These are phyloP conservation scores for Angophora floribunda DNA, from an alignment of 345 rosid genomes.

Conservation along the genomic window DNA sequence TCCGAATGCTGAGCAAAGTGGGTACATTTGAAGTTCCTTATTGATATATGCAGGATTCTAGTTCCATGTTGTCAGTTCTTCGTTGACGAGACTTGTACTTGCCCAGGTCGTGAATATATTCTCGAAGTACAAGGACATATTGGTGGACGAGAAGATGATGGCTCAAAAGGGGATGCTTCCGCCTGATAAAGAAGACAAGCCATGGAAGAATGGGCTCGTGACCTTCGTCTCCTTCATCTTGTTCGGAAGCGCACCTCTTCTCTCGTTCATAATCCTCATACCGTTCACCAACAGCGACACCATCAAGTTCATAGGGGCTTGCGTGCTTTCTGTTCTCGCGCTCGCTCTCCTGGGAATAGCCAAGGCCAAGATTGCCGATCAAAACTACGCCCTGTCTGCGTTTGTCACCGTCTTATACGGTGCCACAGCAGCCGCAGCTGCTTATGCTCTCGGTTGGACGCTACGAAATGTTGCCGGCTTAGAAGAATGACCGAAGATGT, in stretches of 20 bases:
- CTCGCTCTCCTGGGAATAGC: slow-evolving; percentile 26
- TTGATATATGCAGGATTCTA: background rate
- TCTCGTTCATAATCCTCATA: slow-evolving; percentile 28
- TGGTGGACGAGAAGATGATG: slow-evolving; percentile 26
- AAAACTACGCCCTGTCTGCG: slow-evolving; percentile 6
- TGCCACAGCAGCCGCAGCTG: slow-evolving; percentile 22
- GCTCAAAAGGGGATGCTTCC: slow-evolving; percentile 8
- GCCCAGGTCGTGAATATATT: slow-evolving; percentile 21
- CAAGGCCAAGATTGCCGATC: slow-evolving; percentile 24
- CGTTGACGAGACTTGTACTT: background rate
- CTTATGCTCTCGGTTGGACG: slow-evolving; percentile 22
- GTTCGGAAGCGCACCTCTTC: slow-evolving; percentile 32
- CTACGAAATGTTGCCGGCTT: slow-evolving; percentile 13
- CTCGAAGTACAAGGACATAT: slow-evolving; percentile 17
- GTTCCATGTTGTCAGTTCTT: background rate
- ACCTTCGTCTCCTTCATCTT: slow-evolving; percentile 15
- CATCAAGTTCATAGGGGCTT: slow-evolving; percentile 21
- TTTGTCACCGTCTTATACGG: slow-evolving; percentile 11
- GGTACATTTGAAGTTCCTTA: background rate
- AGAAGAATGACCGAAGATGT: background rate
- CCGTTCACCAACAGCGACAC: slow-evolving; percentile 19
- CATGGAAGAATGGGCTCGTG: slow-evolving; percentile 28
- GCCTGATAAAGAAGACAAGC: slow-evolving; percentile 6
- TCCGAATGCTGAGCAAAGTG: too few relatives aligned
- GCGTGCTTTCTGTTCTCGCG: slow-evolving; percentile 21